Evolutionary conservation across 225 moss, liverwort and hornwort species (phyloP).

Genomic region (Pseudoscleropodium purum): DNA sequence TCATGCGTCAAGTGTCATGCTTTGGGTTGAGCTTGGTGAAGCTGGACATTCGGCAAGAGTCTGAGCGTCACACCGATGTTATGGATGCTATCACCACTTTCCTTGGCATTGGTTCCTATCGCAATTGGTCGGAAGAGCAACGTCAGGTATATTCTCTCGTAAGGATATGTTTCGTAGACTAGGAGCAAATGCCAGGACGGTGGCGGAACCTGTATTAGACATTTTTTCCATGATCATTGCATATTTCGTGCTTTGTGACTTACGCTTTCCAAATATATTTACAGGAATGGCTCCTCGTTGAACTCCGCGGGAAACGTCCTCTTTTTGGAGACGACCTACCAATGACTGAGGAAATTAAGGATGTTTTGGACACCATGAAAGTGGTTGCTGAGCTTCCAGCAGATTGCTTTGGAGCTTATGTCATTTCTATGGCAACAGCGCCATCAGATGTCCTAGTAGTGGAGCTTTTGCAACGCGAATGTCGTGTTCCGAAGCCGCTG

Average conservation of each 20-base stretch:
- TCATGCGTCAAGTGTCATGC: slow-evolving; percentile 96
- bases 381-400: slow-evolving; percentile 68
- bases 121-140: slow-evolving; percentile 75
- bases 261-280: background rate
- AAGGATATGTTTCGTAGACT: background rate
- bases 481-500: slow-evolving; percentile 59
- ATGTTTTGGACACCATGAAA: slow-evolving; percentile 80
- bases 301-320: slow-evolving; percentile 83
- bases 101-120: slow-evolving; percentile 88
- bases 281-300: slow-evolving; percentile 74
- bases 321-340: slow-evolving; percentile 86
- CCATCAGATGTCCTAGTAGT: slow-evolving; percentile 87
- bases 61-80: slow-evolving; percentile 89
- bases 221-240: background rate
- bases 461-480: slow-evolving; percentile 93
- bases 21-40: slow-evolving; percentile 85
- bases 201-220: background rate
- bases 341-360: slow-evolving; percentile 71
- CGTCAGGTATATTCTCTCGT: slow-evolving; percentile 33
- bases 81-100: slow-evolving; percentile 78
- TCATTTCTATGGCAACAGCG: slow-evolving; percentile 96
- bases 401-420: slow-evolving; percentile 94
- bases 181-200: background rate
- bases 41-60: slow-evolving; percentile 92
- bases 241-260: background rate